Percentiles rank a stretch among this genome's conserved stretches.
Conservation (phyloP, 2,329 filamentous ascomycete genomes). For the Orbilia quercus region DNA sequence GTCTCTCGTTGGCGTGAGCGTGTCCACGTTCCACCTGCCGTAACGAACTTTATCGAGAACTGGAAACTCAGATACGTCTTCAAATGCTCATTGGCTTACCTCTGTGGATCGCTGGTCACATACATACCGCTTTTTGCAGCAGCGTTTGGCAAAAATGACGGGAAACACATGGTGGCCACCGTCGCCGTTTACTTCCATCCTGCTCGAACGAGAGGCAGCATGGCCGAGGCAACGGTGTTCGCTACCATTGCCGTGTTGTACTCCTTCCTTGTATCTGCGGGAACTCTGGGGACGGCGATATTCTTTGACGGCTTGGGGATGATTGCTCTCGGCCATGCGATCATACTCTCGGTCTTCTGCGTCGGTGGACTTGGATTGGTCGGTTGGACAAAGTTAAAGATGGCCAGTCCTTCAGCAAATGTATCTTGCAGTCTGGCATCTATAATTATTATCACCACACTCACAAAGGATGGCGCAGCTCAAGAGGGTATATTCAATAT, state of each 20-base stretch:
- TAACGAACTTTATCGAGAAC: slow-evolving; percentile 68
- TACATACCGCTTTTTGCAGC: slow-evolving; percentile 69
- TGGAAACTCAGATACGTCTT: slow-evolving; percentile 66
- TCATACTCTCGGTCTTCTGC: slow-evolving; percentile 73
- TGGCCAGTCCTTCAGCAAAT: slow-evolving; percentile 71
- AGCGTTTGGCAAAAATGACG: slow-evolving; percentile 72
- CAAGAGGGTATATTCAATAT: slow-evolving; percentile 73
- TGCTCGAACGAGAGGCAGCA: slow-evolving; percentile 72
- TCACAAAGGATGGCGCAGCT: slow-evolving; percentile 75
- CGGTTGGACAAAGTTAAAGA: slow-evolving; percentile 71
- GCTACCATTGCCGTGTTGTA: slow-evolving; percentile 73
- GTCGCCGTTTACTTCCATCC: slow-evolving; percentile 75
- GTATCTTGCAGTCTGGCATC: slow-evolving; percentile 74
- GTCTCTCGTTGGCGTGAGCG: slow-evolving; percentile 54
- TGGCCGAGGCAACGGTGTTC: slow-evolving; percentile 73
- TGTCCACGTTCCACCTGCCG: slow-evolving; percentile 61
- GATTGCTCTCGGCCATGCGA: slow-evolving; percentile 69
- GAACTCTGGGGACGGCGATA: slow-evolving; percentile 72
- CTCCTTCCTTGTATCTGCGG: slow-evolving; percentile 71
- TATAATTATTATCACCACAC: slow-evolving; percentile 72
- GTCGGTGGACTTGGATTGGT: slow-evolving; percentile 74
- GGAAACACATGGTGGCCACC: slow-evolving; percentile 76
- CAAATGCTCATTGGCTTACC: slow-evolving; percentile 75
- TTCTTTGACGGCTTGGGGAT: slow-evolving; percentile 70
- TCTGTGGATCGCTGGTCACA: slow-evolving; percentile 73